These are phyloP conservation scores for Salicornia ramosissima DNA, from an alignment of 148 eudicot genomes.

Conservation along the genomic window DNA sequence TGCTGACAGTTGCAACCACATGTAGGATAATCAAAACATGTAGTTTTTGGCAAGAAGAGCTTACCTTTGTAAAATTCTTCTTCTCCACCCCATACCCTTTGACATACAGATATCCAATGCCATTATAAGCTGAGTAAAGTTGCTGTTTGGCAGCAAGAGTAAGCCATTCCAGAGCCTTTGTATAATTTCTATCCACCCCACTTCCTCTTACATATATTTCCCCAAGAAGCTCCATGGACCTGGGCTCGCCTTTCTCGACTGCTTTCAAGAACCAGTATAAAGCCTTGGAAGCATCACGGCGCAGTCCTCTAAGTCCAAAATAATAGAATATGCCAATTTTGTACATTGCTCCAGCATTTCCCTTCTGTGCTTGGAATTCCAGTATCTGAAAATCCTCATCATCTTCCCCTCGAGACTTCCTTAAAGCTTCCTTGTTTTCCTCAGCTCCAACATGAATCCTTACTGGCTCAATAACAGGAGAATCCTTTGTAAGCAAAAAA, in stretches of 20 bases:
- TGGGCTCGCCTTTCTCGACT: constrained; percentile 84
- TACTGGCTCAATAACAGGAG: constrained; percentile 76
- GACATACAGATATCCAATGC: constrained; percentile 88
- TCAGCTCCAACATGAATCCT: constrained; percentile 86
- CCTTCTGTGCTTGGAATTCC: constrained; percentile 97
- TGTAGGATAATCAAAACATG: too few relatives aligned
- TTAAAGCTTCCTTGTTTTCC: constrained; percentile 87
- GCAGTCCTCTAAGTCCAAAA: constrained; percentile 84
- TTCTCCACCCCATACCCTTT: constrained; percentile 93
- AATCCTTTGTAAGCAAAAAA: constrained; percentile 77
- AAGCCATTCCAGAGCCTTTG: constrained; percentile 83
- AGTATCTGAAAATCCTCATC: constrained; percentile 96
- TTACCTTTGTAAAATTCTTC: constrained; percentile 84
- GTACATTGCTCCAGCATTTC: constrained; percentile 87
- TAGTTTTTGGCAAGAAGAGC: constrained; percentile 8
- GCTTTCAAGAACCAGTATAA: constrained; percentile 82
- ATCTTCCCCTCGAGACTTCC: constrained; percentile 91
- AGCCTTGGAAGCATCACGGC: constrained; percentile 81
- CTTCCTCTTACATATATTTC: constrained; percentile 88
- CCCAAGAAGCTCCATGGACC: constrained; percentile 93
- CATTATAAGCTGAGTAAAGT: constrained; percentile 86
- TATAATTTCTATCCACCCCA: constrained; percentile 82
- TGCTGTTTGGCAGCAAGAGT: constrained; percentile 80
- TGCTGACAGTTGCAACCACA: too few relatives aligned
- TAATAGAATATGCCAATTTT: constrained; percentile 83